Conservation (phyloP, 2,329 filamentous ascomycete genomes). For the Rugonectria rugulosa region DNA sequence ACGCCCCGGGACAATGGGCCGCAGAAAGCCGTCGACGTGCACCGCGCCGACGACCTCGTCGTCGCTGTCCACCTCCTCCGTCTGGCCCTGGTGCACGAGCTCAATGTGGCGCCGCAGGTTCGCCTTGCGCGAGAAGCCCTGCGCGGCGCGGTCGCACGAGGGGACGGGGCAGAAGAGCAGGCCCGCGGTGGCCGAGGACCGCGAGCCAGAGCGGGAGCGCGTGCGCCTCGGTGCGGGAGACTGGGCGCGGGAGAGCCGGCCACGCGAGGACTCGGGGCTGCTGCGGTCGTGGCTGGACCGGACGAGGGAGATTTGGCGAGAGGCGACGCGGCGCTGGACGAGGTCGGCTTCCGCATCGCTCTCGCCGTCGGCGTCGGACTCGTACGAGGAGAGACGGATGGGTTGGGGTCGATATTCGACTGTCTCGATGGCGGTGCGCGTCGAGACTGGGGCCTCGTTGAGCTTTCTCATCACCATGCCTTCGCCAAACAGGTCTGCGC, state of each 20-base stretch:
- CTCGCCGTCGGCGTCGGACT: constrained; percentile 33
- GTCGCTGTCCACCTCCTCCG: constrained; percentile 49
- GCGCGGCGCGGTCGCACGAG: constrained; percentile 46
- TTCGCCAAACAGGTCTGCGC: constrained; percentile 77
- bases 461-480: constrained; percentile 71
- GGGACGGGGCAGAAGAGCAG: constrained; percentile 48
- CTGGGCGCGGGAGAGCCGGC: constrained; percentile 32
- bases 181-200: constrained; percentile 45
- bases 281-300: constrained; percentile 33
- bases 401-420: constrained; percentile 42
- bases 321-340: constrained; percentile 40
- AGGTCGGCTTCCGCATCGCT: constrained; percentile 38
- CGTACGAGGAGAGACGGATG: constrained; percentile 35
- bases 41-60: constrained; percentile 68
- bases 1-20: constrained; percentile 57
- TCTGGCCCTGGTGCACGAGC: constrained; percentile 48
- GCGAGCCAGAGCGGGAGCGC: constrained; percentile 38
- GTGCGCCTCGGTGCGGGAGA: constrained; percentile 28
- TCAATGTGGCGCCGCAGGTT: constrained; percentile 51
- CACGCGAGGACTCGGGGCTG: constrained; percentile 34
- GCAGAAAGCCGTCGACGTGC: constrained; percentile 73
- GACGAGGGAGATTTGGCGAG: constrained; percentile 42
- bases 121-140: constrained; percentile 45
- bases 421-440: constrained; percentile 34
- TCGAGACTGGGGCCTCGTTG: constrained; percentile 41